Conservation (phyloP, 2,329 filamentous ascomycete genomes). For the Xylariaceae sp. region DNA sequence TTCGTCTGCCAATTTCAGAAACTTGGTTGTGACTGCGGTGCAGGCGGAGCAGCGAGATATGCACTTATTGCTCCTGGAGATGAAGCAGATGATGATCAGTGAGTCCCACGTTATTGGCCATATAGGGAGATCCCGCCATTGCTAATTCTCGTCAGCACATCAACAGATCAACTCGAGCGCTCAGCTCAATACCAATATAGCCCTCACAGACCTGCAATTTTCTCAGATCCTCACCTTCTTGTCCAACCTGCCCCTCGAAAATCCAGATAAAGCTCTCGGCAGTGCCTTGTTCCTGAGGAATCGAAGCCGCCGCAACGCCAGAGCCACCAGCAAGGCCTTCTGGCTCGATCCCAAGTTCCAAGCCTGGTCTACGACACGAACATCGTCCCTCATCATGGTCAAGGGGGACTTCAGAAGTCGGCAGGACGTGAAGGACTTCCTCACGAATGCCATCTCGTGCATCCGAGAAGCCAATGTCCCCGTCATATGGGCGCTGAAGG, state of each 20-base stretch:
- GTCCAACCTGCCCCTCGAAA: not conserved
- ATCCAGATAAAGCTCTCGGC: not conserved
- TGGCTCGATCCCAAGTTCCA: not conserved
- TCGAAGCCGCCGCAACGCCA: not conserved
- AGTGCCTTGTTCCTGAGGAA: not conserved
- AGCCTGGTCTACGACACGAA: not conserved
- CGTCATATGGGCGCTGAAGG: constrained; percentile 3
- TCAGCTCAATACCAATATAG: too few species aligned
- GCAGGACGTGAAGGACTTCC: not conserved
- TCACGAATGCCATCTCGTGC: not conserved
- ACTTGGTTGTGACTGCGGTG: not conserved
- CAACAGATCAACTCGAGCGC: not conserved
- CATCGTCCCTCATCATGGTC: not conserved
- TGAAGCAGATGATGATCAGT: not conserved
- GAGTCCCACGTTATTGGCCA: not conserved
- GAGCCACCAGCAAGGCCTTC: not conserved
- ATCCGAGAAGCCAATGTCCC: constrained; percentile 1
- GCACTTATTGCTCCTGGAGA: not conserved
- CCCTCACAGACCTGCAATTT: too few species aligned
- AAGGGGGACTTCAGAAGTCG: not conserved
- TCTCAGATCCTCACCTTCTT: not conserved
- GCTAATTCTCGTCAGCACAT: not conserved
- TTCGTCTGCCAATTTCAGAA: not conserved
- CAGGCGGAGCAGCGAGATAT: constrained; percentile 1
- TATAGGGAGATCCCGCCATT: not conserved